Conservation (phyloP, 1,139 yeast genomes). For the Magnusiomyces ingens region DNA sequence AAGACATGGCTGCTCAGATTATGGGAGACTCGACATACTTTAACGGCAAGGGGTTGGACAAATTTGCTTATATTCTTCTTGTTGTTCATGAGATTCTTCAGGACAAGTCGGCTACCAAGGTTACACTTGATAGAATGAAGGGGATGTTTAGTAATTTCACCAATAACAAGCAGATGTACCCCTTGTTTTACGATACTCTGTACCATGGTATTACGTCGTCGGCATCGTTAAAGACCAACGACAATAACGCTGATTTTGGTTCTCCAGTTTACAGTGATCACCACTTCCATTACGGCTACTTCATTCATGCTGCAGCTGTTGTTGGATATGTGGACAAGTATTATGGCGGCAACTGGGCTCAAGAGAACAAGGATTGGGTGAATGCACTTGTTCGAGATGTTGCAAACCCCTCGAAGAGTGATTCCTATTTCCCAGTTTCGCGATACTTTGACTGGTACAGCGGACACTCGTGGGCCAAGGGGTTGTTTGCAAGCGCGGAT, state of each 20-base stretch:
- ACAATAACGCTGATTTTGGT: constrained; percentile 58
- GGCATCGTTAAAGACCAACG: constrained; percentile 38
- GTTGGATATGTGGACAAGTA: constrained; percentile 58
- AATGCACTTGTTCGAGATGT: constrained; percentile 64
- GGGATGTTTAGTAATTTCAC: constrained; percentile 47
- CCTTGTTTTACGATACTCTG: constrained; percentile 62
- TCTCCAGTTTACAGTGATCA: constrained; percentile 69
- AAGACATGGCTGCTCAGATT: constrained; percentile 49
- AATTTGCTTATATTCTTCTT: constrained; percentile 63
- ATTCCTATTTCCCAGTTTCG: constrained; percentile 64
- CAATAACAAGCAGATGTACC: constrained; percentile 47
- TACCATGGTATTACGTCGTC: constrained; percentile 65
- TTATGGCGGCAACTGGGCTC: constrained; percentile 57
- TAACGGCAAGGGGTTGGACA: constrained; percentile 62
- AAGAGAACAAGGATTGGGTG: constrained; percentile 54
- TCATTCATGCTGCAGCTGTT: constrained; percentile 71
- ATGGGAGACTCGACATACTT: constrained; percentile 46
- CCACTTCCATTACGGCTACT: constrained; percentile 77
- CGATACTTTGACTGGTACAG: constrained; percentile 74
- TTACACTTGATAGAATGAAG: constrained; percentile 46
- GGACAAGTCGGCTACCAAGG: constrained; percentile 45
- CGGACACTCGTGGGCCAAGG: constrained; percentile 86
- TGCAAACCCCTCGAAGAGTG: constrained; percentile 61
- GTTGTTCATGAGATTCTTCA: constrained; percentile 55
- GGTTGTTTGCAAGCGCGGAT: constrained; percentile 61